Conservation (phyloP, 805 yeast genomes). For the Ogataea polymorpha region DNA sequence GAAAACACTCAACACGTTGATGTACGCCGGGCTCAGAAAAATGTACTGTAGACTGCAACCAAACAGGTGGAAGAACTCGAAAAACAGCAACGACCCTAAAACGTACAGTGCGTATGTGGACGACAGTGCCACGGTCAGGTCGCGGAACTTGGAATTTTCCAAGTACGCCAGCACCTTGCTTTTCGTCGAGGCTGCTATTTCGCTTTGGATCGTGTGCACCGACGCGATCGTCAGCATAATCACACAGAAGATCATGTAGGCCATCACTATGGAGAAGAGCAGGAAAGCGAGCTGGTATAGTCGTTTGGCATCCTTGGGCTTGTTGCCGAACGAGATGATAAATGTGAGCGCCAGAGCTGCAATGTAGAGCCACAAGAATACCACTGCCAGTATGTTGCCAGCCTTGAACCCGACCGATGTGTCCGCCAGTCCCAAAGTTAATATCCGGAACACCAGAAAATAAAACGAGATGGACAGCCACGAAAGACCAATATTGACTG, state of each 20-base stretch:
- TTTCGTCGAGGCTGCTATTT: conserved; percentile 29
- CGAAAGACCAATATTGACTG: conserved; percentile 68
- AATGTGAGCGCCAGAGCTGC: conserved; percentile 76
- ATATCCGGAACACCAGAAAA: conserved; percentile 83
- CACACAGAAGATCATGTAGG: conserved; percentile 75
- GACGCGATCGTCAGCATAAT: conserved; percentile 62
- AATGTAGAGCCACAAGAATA: conserved; percentile 83
- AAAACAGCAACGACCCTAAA: conserved; percentile 69
- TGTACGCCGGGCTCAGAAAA: conserved; percentile 79
- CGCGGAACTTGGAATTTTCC: conserved; percentile 69
- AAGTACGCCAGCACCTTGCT: conserved; percentile 46
- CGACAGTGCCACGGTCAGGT: conserved; percentile 73
- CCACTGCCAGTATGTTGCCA: conserved; percentile 74
- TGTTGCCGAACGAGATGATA: conserved; percentile 87
- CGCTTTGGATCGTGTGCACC: conserved; percentile 49
- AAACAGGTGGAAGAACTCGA: conserved; percentile 88
- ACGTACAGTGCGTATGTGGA: conserved; percentile 82
- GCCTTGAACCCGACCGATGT: conserved; percentile 43
- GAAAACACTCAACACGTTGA: conserved; percentile 85
- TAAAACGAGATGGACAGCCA: conserved; percentile 91
- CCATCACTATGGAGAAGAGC: conserved; percentile 81
- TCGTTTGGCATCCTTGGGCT: conserved; percentile 82
- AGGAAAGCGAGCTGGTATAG: conserved; percentile 68
- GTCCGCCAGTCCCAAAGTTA: conserved; percentile 70
- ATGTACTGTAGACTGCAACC: conserved; percentile 83